phyloP scores from a whole-genome alignment of 1,284 basidiomycete genomes.

The Neotropicomus parvogracilis region DNA sequence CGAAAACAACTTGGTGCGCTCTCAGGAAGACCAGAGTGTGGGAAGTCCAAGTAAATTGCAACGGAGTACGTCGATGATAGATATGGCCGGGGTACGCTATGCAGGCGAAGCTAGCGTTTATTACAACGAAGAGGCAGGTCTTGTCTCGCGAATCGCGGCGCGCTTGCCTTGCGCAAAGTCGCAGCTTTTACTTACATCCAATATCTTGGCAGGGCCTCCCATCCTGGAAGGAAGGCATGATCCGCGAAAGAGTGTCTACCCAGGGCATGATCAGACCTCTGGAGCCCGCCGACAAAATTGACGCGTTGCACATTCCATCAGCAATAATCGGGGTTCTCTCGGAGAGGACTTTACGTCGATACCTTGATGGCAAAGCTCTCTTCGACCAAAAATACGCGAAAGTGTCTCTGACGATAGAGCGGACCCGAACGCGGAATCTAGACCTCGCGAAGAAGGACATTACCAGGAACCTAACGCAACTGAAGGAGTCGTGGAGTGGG shows the following conservation, averaged over 20 bases:
- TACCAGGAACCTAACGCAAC: conserved; percentile 43
- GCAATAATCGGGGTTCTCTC: conserved; percentile 70
- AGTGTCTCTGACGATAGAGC: conserved; percentile 54
- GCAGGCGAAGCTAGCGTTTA: conserved; percentile 60
- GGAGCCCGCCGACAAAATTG: conserved; percentile 66
- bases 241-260: conserved; percentile 85
- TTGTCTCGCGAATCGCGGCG: not conserved
- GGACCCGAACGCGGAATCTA: conserved; percentile 55
- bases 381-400: conserved; percentile 64
- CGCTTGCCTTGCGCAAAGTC: not conserved
- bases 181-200: not conserved
- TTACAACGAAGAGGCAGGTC: conserved; percentile 22
- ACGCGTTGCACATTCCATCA: conserved; percentile 58
- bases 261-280: conserved; percentile 75
- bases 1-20: not conserved
- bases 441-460: conserved; percentile 58
- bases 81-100: conserved; percentile 32
- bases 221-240: conserved; percentile 51
- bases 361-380: conserved; percentile 51
- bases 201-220: conserved; percentile 30
- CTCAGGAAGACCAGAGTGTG: conserved; percentile 39
- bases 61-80: conserved; percentile 24
- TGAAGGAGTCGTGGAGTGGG: conserved; percentile 36
- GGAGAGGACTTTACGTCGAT: conserved; percentile 61
- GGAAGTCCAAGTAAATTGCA: conserved; percentile 45